phyloP scores from a whole-genome alignment of 1,284 basidiomycete species.

The Moesziomyces globuligerus region DNA sequence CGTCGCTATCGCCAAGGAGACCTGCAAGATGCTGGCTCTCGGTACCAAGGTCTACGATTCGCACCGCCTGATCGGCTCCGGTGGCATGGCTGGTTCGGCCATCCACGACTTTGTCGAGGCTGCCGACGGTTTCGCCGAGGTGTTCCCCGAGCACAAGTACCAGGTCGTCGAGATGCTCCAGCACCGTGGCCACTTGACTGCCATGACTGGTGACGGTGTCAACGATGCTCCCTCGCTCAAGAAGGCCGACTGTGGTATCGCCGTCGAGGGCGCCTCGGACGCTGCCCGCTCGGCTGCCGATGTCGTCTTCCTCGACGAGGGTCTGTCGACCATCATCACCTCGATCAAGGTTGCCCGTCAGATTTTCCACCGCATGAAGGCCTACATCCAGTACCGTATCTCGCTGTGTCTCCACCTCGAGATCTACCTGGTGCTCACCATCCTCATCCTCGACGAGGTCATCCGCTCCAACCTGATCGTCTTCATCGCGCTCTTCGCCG shows the following conservation, averaged over 20 bases:
- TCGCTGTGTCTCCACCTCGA: slow-evolving; percentile 72
- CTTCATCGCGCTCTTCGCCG: slow-evolving; percentile 73
- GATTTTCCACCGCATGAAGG: slow-evolving; percentile 74
- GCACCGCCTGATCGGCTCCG: slow-evolving; percentile 72
- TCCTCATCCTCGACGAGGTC: slow-evolving; percentile 72
- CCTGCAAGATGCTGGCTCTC: slow-evolving; percentile 71
- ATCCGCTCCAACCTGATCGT: slow-evolving; percentile 73
- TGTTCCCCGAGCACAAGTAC: slow-evolving; percentile 73
- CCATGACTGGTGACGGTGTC: slow-evolving; percentile 70
- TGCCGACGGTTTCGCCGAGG: slow-evolving; percentile 74
- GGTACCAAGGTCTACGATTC: slow-evolving; percentile 73
- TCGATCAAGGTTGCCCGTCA: slow-evolving; percentile 73
- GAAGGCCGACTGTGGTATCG: slow-evolving; percentile 71
- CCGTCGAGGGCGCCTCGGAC: slow-evolving; percentile 71
- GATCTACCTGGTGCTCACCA: slow-evolving; percentile 71
- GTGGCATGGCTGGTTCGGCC: slow-evolving; percentile 71
- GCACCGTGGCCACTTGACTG: slow-evolving; percentile 72
- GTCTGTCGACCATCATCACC: slow-evolving; percentile 71
- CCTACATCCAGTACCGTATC: slow-evolving; percentile 69
- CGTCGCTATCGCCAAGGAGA: slow-evolving; percentile 73
- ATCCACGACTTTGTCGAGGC: slow-evolving; percentile 72
- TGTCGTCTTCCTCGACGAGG: slow-evolving; percentile 72
- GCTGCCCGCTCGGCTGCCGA: slow-evolving; percentile 71
- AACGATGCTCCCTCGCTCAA: slow-evolving; percentile 71
- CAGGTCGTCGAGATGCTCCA: slow-evolving; percentile 73